These are phyloP conservation scores for Elsinoe fawcettii DNA, from an alignment of 2,329 filamentous ascomycete genomes.

Conservation along the genomic window DNA sequence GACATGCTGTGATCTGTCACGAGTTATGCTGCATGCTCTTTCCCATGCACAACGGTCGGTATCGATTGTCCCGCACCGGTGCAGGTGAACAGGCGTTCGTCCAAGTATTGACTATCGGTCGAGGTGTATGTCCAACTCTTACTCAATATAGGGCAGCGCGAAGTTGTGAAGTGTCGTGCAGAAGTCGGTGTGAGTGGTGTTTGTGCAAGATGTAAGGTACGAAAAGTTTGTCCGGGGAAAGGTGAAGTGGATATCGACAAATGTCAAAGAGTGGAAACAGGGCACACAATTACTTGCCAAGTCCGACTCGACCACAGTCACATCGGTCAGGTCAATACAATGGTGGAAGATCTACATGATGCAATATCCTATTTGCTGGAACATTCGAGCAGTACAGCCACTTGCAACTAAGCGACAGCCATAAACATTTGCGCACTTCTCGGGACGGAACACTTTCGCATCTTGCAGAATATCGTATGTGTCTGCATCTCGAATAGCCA, in stretches of 20 bases:
- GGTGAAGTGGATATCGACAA: not conserved
- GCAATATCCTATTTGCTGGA: not conserved
- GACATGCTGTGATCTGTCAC: conserved; percentile 13
- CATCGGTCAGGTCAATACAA: not conserved
- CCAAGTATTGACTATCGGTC: not conserved
- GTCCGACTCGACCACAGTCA: not conserved
- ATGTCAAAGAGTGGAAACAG: conserved; percentile 5
- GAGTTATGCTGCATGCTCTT: not conserved
- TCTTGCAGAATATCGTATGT: not conserved
- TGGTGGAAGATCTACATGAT: not conserved
- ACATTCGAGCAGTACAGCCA: not conserved
- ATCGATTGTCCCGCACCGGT: not conserved
- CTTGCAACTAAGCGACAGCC: not conserved
- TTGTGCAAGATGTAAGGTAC: not conserved
- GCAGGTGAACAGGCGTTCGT: not conserved
- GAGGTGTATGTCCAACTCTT: not conserved
- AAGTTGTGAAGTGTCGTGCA: not conserved
- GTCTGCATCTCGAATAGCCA: not conserved
- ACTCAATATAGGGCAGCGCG: not conserved
- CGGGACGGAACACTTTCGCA: not conserved
- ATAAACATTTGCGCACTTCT: not conserved
- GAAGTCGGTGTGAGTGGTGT: not conserved
- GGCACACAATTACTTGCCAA: conserved; percentile 8
- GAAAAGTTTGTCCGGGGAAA: conserved; percentile 8
- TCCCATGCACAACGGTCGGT: conserved; percentile 5